Percentiles rank a stretch among this genome's conserved stretches.
Conservation (phyloP, 2,329 filamentous ascomycete genomes). For the Curvularia verruculosa region DNA sequence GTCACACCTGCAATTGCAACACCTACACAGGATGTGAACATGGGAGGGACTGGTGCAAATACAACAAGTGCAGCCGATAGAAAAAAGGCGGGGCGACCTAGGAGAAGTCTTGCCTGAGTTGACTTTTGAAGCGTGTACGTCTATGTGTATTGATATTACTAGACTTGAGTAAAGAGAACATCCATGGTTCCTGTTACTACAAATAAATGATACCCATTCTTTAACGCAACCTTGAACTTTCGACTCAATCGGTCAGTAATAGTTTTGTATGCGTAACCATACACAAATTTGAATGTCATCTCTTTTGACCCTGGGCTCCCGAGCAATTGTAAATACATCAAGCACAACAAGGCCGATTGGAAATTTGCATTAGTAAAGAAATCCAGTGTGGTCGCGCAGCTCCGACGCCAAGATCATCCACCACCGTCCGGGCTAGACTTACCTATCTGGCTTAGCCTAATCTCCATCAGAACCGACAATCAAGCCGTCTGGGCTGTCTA, state of each 20-base stretch:
- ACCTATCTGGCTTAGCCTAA: conserved; percentile 10
- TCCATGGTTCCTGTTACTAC: not conserved
- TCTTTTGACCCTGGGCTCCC: not conserved
- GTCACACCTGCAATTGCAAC: conserved; percentile 29
- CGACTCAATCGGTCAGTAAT: not conserved
- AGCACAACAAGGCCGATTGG: not conserved
- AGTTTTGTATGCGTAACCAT: not conserved
- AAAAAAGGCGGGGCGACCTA: conserved; percentile 34
- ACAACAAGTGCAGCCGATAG: conserved; percentile 19
- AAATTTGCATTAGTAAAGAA: not conserved
- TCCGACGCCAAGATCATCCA: conserved; percentile 14
- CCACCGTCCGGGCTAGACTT: conserved; percentile 1
- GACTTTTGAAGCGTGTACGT: not conserved
- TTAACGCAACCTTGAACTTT: not conserved
- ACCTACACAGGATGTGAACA: conserved; percentile 24
- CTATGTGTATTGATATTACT: not conserved
- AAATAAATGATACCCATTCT: conserved; percentile 24
- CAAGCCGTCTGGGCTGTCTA: not conserved
- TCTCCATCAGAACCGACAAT: not conserved
- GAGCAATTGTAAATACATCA: not conserved
- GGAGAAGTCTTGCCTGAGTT: conserved; percentile 30
- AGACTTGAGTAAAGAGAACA: not conserved
- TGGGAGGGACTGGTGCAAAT: conserved; percentile 17
- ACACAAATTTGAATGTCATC: not conserved
- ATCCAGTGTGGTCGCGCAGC: conserved; percentile 1